Percentiles rank a stretch among this genome's conserved stretches.
Evolutionary conservation across 2,329 filamentous ascomycete species (phyloP).

Genomic region (Lecanicillium sp.): DNA sequence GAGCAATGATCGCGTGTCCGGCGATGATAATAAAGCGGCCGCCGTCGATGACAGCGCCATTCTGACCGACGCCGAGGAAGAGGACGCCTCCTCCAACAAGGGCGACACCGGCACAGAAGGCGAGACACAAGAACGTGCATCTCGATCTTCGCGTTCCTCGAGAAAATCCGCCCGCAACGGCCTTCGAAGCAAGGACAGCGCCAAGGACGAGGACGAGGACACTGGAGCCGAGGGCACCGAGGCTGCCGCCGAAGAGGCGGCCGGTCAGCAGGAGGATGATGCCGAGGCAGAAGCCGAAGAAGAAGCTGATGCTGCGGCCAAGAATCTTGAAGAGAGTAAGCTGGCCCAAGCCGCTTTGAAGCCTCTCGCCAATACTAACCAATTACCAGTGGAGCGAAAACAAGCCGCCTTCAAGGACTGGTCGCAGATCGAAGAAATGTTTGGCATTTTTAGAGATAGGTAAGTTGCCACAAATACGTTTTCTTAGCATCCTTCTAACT

Average conservation of each 20-base stretch:
- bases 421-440: conserved; percentile 77
- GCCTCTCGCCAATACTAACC: conserved; percentile 19
- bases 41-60: conserved; percentile 32
- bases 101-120: conserved; percentile 25
- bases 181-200: conserved; percentile 32
- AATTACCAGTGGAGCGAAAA: conserved; percentile 63
- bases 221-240: conserved; percentile 19
- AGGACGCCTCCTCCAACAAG: conserved; percentile 26
- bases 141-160: conserved; percentile 27
- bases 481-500: too few relatives aligned
- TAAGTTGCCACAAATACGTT: conserved; percentile 36
- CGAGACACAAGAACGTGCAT: conserved; percentile 26
- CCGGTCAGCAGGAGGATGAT: conserved; percentile 27
- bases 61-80: conserved; percentile 43
- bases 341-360: conserved; percentile 9
- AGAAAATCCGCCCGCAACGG: conserved; percentile 38
- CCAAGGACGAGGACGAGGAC: conserved; percentile 18
- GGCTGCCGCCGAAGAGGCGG: conserved; percentile 27
- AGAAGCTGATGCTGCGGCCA: conserved; percentile 49
- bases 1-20: conserved; percentile 25
- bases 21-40: conserved; percentile 31
- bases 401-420: conserved; percentile 75
- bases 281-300: conserved; percentile 41
- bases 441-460: conserved; percentile 78
- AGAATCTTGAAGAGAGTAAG: conserved; percentile 61